phyloP scores from a whole-genome alignment of 257 asterid genomes.

The Henckelia pumila region DNA sequence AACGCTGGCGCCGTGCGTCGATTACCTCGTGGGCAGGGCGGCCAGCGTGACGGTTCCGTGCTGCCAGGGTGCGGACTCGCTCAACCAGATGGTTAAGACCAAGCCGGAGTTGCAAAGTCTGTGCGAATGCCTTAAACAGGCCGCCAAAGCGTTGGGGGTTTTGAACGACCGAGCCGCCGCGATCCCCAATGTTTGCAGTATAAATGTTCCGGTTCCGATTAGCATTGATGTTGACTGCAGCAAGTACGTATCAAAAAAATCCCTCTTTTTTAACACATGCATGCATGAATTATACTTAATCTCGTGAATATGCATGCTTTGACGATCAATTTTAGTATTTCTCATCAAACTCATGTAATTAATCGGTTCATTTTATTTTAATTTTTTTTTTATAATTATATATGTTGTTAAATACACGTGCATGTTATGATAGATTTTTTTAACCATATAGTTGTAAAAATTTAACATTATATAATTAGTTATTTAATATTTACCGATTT shows the following conservation, averaged over 20 bases:
- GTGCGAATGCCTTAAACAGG: conserved; percentile 32
- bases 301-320: no score
- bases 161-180: conserved; percentile 13
- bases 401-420: no score
- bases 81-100: conserved; percentile 15
- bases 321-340: no score
- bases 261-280: no score
- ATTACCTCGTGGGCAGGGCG: conserved; percentile 22
- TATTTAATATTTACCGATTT: no score
- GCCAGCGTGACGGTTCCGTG: conserved; percentile 18
- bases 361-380: no score
- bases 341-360: no score
- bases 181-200: conserved; percentile 30
- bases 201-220: conserved; percentile 31
- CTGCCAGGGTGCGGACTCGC: conserved; percentile 30
- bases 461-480: no score
- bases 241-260: not conserved
- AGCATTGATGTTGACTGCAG: conserved; percentile 30
- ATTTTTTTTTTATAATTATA: no score
- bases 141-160: conserved; percentile 14
- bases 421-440: no score
- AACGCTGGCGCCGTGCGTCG: conserved; percentile 26
- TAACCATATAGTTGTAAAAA: no score
- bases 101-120: conserved; percentile 5
- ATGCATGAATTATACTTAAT: no score